A percentile compares a stretch with the other conserved stretches of the same genome.
phyloP scores from a whole-genome alignment of 257 asterid species.

The Capsicum pubescens region DNA sequence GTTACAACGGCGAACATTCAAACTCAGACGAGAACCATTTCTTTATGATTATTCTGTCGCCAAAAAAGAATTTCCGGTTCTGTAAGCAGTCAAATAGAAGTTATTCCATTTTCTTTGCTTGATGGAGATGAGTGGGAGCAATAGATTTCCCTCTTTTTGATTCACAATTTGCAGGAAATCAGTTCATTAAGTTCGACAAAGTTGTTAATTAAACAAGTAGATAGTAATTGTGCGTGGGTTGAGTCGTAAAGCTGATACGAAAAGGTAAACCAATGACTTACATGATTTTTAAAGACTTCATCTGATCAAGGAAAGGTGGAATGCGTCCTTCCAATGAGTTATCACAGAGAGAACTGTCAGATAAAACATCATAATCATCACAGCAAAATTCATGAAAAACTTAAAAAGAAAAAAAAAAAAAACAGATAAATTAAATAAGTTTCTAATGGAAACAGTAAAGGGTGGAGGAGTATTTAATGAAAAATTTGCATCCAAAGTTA shows the following conservation, averaged over 20 bases:
- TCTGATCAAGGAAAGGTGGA: neutral
- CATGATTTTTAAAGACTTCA: neutral
- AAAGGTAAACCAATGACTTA: slow-evolving; percentile 4
- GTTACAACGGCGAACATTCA: too few relatives aligned
- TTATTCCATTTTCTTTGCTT: too few relatives aligned
- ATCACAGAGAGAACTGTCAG: slow-evolving; percentile 9
- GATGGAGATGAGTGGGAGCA: too few relatives aligned
- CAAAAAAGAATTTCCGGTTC: too few relatives aligned
- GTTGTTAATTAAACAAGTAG: too few relatives aligned
- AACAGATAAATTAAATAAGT: neutral
- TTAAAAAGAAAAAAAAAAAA: neutral
- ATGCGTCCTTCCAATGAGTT: neutral
- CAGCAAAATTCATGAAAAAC: neutral
- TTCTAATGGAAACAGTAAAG: neutral
- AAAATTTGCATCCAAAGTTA: neutral
- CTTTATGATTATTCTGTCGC: too few relatives aligned
- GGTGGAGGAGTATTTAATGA: neutral
- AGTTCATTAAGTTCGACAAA: too few relatives aligned
- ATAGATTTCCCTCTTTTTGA: too few relatives aligned
- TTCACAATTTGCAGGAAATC: too few relatives aligned
- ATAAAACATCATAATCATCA: slow-evolving; percentile 2
- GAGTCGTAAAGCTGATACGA: neutral
- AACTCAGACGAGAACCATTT: too few relatives aligned
- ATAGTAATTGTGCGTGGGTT: neutral
- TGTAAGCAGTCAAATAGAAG: too few relatives aligned